These are phyloP conservation scores for Coemansia sp. DNA, from an alignment of 192 early-diverging fungal genomes.

Conservation along the genomic window DNA sequence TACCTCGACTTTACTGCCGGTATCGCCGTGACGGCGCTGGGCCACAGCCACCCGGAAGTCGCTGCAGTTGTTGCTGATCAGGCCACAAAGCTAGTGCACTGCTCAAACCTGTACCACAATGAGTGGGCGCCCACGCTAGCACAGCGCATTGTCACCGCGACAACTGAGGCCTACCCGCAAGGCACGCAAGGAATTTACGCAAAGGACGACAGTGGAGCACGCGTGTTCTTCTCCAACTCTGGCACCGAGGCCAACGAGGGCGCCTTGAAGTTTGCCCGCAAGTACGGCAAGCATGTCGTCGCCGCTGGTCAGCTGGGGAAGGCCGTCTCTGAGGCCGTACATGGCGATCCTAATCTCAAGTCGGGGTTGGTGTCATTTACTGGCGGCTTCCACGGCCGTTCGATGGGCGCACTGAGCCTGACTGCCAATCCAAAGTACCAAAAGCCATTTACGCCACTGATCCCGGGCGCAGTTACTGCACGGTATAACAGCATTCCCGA, in stretches of 20 bases:
- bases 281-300: conserved; percentile 68
- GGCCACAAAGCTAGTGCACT: conserved; percentile 80
- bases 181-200: conserved; percentile 56
- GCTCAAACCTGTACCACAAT: conserved; percentile 92
- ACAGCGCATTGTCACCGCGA: conserved; percentile 67
- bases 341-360: conserved; percentile 62
- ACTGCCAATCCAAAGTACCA: conserved; percentile 95
- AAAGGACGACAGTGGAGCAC: conserved; percentile 50
- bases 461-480: conserved; percentile 78
- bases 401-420: conserved; percentile 94
- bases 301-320: conserved; percentile 38
- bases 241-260: conserved; percentile 99
- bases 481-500: conserved; percentile 75
- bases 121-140: conserved; percentile 84
- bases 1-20: conserved; percentile 95
- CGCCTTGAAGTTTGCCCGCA: conserved; percentile 94
- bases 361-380: conserved; percentile 81
- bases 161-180: conserved; percentile 52
- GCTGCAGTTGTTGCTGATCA: conserved; percentile 77
- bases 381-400: conserved; percentile 95
- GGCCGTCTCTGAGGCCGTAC: conserved; percentile 51
- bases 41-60: conserved; percentile 82
- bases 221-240: conserved; percentile 95
- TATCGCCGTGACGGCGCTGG: conserved; percentile 93
- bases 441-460: conserved; percentile 87